Percentiles rank a stretch among this genome's conserved stretches.
These are phyloP conservation scores for Eimeria sp. DNA, from an alignment of 169 alveolate genomes.

Conservation along the genomic window DNA sequence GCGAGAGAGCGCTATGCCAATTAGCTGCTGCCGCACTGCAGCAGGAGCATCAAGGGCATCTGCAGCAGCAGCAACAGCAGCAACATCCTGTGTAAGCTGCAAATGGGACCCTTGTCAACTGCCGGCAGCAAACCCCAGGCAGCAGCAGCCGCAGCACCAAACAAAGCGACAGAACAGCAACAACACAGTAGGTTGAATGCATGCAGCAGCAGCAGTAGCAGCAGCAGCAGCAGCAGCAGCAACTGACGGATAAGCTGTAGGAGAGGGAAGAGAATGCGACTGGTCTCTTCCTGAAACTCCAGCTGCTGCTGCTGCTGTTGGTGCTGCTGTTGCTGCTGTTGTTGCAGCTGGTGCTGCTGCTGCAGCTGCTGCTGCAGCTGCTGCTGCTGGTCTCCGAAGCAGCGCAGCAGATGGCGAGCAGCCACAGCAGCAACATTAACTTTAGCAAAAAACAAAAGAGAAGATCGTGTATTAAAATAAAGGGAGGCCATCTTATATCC, in stretches of 20 bases:
- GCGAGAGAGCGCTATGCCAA: conserved; percentile 1
- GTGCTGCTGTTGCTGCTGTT: not conserved
- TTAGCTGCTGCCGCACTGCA: conserved; percentile 20
- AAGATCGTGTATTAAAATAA: not conserved
- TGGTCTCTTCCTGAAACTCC: conserved; percentile 6
- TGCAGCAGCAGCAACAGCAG: not conserved
- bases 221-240: not conserved
- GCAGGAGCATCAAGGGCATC: not conserved
- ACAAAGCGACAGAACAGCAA: not conserved
- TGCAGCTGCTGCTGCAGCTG: too few relatives aligned
- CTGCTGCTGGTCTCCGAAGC: too few relatives aligned
- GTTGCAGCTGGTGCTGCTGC: too few relatives aligned
- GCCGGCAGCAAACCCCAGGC: too few relatives aligned
- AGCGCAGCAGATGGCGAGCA: too few relatives aligned
- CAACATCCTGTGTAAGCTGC: not conserved
- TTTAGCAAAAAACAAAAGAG: not conserved
- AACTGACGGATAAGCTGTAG: conserved; percentile 11
- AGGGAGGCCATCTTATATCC: not conserved
- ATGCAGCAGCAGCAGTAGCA: conserved; percentile 10
- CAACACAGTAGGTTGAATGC: not conserved
- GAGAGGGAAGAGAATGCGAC: conserved; percentile 15
- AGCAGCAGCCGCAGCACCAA: not conserved
- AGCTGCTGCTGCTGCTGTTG: conserved; percentile 3
- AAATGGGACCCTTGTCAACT: not conserved
- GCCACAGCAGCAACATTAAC: not conserved